Evolutionary conservation across 2,329 filamentous ascomycete genomes (phyloP), one percentile per base, ranked within the genome.

Genomic region (Phoma sp.): DNA sequence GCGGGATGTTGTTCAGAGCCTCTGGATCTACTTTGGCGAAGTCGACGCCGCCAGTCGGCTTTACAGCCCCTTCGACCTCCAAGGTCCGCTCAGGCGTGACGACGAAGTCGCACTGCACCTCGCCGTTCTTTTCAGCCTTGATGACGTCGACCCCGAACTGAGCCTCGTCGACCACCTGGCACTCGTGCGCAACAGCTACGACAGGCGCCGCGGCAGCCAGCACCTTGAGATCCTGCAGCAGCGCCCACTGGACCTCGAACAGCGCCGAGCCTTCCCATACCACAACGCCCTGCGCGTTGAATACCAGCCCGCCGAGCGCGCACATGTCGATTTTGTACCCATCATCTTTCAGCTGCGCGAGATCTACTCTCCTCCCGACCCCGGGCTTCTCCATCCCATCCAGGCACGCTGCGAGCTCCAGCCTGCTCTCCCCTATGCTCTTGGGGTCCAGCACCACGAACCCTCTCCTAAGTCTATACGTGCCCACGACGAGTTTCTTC

Each of bases 191-290:
- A 5, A 79, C 49, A 5, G 71, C 73, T 2, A 74, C 62, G 2
- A 73, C 72, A 0, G 64, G 61, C 4, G 70, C 69, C 2, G 57
- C 40, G 5, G 42, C 11, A 4, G 47, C 48, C 6, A 79, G 63
- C 9, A 71, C 57, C 4, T 70, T 67, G 10, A 75, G 58, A 14
- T 71, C 67, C 24, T 65, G 69, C 24, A 79, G 60, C 61, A 80
- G 71, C 1, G 65, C 75, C 76, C 75, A 80, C 51, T 78, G 77
- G 6, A 79, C 66, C 41, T 79, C 77, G 39, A 79, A 79, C 39
- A 75, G 70, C 9, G 75, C 71, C 40, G 74, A 69, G 0, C 76
- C 77, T 53, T 78, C 77, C 33, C 75, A 76, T 24, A 79, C 69
- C 6, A 75, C 60, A 4, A 78, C 62, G 0, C 78, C 78, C n/a